Evolutionary conservation across 202 grass and related monocot species (phyloP), one percentile per base, ranked within the genome.

Genomic region (Zoysia matrella): DNA sequence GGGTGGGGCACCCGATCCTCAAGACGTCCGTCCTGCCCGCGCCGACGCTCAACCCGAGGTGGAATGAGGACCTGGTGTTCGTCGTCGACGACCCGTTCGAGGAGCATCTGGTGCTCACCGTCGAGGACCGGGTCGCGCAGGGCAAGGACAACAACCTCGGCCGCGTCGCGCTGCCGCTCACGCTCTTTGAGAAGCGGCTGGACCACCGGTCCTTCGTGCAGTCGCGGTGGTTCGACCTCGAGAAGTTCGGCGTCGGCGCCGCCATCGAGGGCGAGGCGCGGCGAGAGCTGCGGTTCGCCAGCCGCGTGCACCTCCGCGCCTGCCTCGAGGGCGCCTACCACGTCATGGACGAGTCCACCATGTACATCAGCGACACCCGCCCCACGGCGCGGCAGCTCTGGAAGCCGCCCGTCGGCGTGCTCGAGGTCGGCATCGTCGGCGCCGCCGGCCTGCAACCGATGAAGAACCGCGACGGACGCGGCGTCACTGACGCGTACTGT

Each of bases 331-430:
- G 92, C 51, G 95, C 92, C 0, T 98, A 98, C 85, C 95, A 98
- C 74, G 95, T 98, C 43, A 91, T 98, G 90, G 95, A 98, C 77
- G 95, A 98, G 86, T 95, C 90, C 52, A 98, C 95, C 67, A 91
- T 95, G 90, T 98, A 98, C 71, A 91, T 91, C 81, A 98, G 95
- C 82, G 95, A 98, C 85, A 92, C 87, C 11, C 88, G 86, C 6
- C 92, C 95, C 72, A 95, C 95, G 11, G 90, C 95, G 30, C 30
- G 30, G 30, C 30, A 95, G 79, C 88, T 98, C 7, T 94, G 95
- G 95, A 80, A 66, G 72, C 95, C 90, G 1, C 88, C 92, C 3
- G 65, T 98, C 3, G 95, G 92, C 10, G 83, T 98, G 49, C 82
- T 98, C 42, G 95, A 98, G 82, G 89, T 98, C 50, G 95, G 95